Evolutionary conservation across 2,329 filamentous ascomycete genomes (phyloP), one percentile per base, ranked within the genome.

Genomic region (Lachnellula willkommii): DNA sequence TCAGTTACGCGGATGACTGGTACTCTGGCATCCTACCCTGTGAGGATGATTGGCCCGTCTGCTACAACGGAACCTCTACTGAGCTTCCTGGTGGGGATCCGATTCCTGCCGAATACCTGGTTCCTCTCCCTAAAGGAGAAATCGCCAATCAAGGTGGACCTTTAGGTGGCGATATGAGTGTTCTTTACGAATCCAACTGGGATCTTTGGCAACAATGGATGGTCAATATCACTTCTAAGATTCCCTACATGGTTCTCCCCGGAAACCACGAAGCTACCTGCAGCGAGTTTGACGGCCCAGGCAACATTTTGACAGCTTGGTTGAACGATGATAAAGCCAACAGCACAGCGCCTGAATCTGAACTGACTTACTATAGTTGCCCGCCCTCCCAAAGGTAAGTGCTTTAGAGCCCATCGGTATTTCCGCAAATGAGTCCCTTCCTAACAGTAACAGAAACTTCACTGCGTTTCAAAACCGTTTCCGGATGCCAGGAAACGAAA

Each of bases 141-240:
- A 50, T 59, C 14, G 26, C 58, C 4, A 60, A 60, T 45, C 51
- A 72, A 72, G 45, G 70, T 78, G 49, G 79, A 76, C 35, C 82
- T 75, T 64, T 39, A 15, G 60, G 59, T 45, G 58, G 60, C 28
- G 60, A 60, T 47, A 60, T 60, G 59, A 61, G 58, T 37, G 54
- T 57, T 6, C 26, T 63, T 12, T 83, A 78, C 64, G 74, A 81
- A 58, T 76, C 79, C 15, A 83, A 83, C 58, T 69, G 81, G 2
- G 79, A 83, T 63, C 72, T 77, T 47, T 83, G 84, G 65, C 83
- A 81, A 68, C 70, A 74, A 52, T 79, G 82, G 63, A 73, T 83
- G 1, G 74, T 75, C 0, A 78, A 79, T 3, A 75, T 84, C 47
- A 66, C 81, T 1, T 73, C 71, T 15, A 74, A 76, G 49, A 81